Percentiles rank a stretch among this genome's conserved stretches.
Evolutionary conservation across 495 filamentous ascomycete genomes (phyloP).

Genomic region (Aspergillus affinis): DNA sequence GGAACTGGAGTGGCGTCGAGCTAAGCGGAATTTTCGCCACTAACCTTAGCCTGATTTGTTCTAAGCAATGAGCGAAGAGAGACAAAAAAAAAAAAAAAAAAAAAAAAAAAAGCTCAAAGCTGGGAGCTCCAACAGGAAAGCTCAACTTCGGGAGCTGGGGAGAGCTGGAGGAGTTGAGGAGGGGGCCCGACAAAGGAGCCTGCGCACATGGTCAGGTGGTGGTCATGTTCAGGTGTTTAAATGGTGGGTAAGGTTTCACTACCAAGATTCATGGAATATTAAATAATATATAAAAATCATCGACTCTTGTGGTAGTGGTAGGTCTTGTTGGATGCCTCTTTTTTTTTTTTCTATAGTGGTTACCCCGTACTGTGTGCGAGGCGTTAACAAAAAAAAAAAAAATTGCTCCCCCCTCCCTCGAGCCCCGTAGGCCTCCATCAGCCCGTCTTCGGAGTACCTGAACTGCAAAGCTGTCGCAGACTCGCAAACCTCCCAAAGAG

Average conservation of each 20-base stretch:
- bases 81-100: background rate
- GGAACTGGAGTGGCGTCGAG: slow-evolving; percentile 28
- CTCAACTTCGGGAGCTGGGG: slow-evolving; percentile 20
- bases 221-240: background rate
- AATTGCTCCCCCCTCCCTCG: no score
- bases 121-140: slow-evolving; percentile 16
- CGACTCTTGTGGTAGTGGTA: no score
- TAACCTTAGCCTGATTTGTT: slow-evolving; percentile 11
- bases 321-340: no score
- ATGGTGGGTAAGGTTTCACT: no score
- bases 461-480: slow-evolving; percentile 20
- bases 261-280: no score
- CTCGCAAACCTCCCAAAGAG: no score
- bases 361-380: no score
- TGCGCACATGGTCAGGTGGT: slow-evolving; percentile 13
- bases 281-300: no score
- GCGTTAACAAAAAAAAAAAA: no score
- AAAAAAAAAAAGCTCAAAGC: slow-evolving; percentile 20
- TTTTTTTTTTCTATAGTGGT: no score
- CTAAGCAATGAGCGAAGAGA: background rate
- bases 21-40: slow-evolving; percentile 23
- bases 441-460: background rate
- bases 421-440: no score
- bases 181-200: slow-evolving; percentile 10
- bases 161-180: slow-evolving; percentile 21